These are phyloP conservation scores for Stereum hirsutum DNA, from an alignment of 1,284 basidiomycete species.

Conservation along the genomic window DNA sequence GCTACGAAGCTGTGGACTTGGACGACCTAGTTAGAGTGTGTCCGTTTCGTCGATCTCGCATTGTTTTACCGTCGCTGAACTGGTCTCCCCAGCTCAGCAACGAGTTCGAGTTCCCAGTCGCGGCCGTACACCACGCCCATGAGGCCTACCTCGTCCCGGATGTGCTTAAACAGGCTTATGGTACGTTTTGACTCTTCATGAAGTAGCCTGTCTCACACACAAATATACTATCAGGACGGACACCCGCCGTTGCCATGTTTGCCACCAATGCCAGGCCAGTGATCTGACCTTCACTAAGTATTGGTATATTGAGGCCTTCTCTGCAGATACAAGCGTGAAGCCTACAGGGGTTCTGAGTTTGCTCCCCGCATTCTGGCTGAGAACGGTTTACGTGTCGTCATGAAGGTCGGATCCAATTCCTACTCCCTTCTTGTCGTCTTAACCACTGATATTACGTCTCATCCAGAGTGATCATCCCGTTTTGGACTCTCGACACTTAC, in stretches of 20 bases:
- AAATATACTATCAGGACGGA: slow-evolving; percentile 24
- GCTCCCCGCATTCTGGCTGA: slow-evolving; percentile 75
- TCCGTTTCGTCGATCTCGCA: not conserved
- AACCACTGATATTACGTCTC: not conserved
- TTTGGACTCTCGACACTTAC: slow-evolving; percentile 16
- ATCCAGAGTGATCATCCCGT: not conserved
- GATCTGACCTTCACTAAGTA: too few relatives aligned
- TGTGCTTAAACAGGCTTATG: slow-evolving; percentile 62
- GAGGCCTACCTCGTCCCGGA: slow-evolving; percentile 81
- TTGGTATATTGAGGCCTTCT: too few relatives aligned
- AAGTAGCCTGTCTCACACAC: slow-evolving; percentile 13
- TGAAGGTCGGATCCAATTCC: slow-evolving; percentile 46
- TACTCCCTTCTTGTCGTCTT: not conserved
- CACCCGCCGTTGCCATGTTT: slow-evolving; percentile 70
- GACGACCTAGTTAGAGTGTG: slow-evolving; percentile 18
- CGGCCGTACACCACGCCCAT: slow-evolving; percentile 82
- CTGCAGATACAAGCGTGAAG: slow-evolving; percentile 71
- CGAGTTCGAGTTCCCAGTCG: slow-evolving; percentile 77
- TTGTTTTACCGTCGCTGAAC: not conserved
- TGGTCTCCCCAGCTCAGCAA: slow-evolving; percentile 42
- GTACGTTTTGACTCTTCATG: slow-evolving; percentile 33
- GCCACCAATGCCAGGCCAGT: slow-evolving; percentile 45
- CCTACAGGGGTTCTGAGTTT: slow-evolving; percentile 80
- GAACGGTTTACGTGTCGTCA: slow-evolving; percentile 64
- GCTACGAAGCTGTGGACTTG: slow-evolving; percentile 27